These are phyloP conservation scores for Trichoderma citrinoviride DNA, from an alignment of 2,329 filamentous ascomycete species.

Conservation along the genomic window DNA sequence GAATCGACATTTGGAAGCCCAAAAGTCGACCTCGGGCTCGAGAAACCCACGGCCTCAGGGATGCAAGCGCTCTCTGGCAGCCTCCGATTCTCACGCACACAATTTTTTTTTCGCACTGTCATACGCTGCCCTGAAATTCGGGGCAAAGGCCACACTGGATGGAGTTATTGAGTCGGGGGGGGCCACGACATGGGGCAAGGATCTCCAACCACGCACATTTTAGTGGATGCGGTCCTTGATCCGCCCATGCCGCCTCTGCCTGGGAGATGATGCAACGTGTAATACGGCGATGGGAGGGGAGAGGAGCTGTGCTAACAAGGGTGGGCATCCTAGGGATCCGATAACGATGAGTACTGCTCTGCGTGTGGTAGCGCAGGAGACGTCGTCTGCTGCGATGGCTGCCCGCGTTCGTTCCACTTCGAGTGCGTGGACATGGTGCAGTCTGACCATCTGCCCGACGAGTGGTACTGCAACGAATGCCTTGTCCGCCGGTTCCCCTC, in stretches of 20 bases:
- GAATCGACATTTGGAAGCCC: background rate
- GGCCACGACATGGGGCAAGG: constrained; percentile 23
- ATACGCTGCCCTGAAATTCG: constrained; percentile 6
- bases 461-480: constrained; percentile 84
- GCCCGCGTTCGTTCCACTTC: constrained; percentile 86
- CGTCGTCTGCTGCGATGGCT: constrained; percentile 91
- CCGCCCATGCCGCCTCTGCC: constrained; percentile 21
- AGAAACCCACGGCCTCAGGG: background rate
- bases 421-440: constrained; percentile 81
- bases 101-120: constrained; percentile 19
- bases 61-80: background rate
- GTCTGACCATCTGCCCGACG: constrained; percentile 63
- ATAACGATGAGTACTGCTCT: constrained; percentile 89
- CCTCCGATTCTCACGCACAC: background rate
- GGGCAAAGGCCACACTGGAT: background rate
- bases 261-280: constrained; percentile 25
- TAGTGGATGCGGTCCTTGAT: constrained; percentile 19
- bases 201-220: constrained; percentile 22
- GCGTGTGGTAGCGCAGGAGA: constrained; percentile 81
- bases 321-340: constrained; percentile 38
- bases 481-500: constrained; percentile 49
- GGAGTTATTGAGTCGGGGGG: constrained; percentile 18
- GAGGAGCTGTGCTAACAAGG: constrained; percentile 34
- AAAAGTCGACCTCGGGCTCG: background rate
- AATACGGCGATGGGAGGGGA: constrained; percentile 17